Evolutionary conservation across 169 alveolate species (phyloP), one percentile per base, ranked within the genome.

Genomic region (Plasmodium falciparum): DNA sequence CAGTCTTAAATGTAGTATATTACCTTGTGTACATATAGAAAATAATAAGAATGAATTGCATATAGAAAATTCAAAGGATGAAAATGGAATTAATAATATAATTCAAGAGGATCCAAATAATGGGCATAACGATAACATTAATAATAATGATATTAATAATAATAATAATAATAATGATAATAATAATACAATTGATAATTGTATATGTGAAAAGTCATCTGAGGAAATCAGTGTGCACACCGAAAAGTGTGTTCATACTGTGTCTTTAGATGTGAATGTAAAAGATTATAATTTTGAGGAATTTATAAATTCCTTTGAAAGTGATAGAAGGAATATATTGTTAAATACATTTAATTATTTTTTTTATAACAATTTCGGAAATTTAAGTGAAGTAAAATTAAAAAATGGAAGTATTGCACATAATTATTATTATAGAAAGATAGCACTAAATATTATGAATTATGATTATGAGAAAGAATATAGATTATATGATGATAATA

Each of bases 1-100:
- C 56, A 78, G 89, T 66, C 89, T 78, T 54, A 78, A 78, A 47
- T 78, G 89, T 49, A 78, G 89, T 78, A 49, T 63, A 50, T 78
- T 78, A 67, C 89, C 89, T 3, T 78, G 89, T 24, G 63, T 78
- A 78, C 89, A 78, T 70, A 78, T 66, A 78, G 59, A 29, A 33
- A 78, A 78, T 39, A 29, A 26, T 26, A 78, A 66, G 8, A 78
- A 50, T 45, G 89, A 76, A 49, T n/a, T 50, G 13, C 33, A 76
- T 65, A 22, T 76, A 17, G 74, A 76, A 63, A 52, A 49, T 45
- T 43, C 76, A 8, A 76, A 76, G 66, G 88, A 75, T n/a, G 63
- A 74, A 33, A 67, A 29, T 52, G 24, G 74, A 22, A 33, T 33
- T 33, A 33, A 33, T 33, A 56, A 56, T 56, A 56, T 56, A 6